Conservation (phyloP, 1,284 basidiomycete species). For the Dichomitus squalens region DNA sequence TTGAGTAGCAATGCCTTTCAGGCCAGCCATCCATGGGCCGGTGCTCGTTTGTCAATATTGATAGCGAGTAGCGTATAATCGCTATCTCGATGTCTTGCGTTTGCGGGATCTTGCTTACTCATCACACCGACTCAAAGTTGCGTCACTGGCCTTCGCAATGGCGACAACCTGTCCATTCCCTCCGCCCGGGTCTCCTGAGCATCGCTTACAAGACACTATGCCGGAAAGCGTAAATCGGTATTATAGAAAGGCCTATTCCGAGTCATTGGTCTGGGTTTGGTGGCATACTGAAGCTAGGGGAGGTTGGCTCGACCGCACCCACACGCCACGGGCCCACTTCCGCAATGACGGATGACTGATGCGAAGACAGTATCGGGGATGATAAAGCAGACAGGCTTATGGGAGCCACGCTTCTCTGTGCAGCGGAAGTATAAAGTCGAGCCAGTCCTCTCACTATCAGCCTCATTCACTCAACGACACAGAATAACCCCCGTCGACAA, state of each 20-base stretch:
- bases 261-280: neutral
- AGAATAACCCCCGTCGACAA: neutral
- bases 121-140: neutral
- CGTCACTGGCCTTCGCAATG: constrained; percentile 16
- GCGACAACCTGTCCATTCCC: constrained; percentile 10
- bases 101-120: too few species aligned
- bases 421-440: neutral
- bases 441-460: neutral
- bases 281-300: neutral
- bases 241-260: constrained; percentile 11
- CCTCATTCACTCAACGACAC: neutral
- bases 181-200: neutral
- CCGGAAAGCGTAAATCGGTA: neutral
- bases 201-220: neutral
- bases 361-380: neutral
- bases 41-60: too few species aligned
- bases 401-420: neutral
- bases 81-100: too few species aligned
- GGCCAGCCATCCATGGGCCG: too few species aligned
- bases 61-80: too few species aligned
- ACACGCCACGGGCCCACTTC: neutral
- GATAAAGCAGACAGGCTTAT: constrained; percentile 2
- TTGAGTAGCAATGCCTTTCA: too few species aligned
- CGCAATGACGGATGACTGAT: constrained; percentile 4
- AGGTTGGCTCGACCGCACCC: too few species aligned